Evolutionary conservation across 768 basidiomycete species (phyloP), one percentile per base, ranked within the genome.

Genomic region (Boletellus emodensis): DNA sequence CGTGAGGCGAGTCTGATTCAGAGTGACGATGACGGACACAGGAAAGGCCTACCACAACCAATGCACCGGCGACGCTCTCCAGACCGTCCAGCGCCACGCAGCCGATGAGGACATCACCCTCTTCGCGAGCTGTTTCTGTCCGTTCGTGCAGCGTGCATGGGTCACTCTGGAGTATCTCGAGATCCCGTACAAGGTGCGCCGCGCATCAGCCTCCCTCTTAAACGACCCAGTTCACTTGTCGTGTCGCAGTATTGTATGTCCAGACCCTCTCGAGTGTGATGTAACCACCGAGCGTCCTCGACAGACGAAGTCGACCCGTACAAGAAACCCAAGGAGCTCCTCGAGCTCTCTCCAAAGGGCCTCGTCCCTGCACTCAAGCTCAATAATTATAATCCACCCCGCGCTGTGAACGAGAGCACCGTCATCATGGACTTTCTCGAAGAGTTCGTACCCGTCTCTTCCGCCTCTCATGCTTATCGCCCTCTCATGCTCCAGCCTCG

Each of bases 121-220:
- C 20, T 90, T 88, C 56, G 82, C 74, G 9, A 76, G 80, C 46
- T 88, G 85, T 61, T 88, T 88, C 61, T 90, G 87, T 62, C 87
- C 87, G 0, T 91, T 90, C 61, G 88, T 90, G 2, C 88, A 91
- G 65, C 75, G 90, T 14, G 86, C 80, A 2, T 93, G 90, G 90
- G 75, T 83, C 17, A 77, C 82, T 0, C 72, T 91, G 28, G 88
- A 92, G 64, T 76, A 79, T 53, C 78, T 89, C 18, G 76, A 73
- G 1, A 78, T 90, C 40, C 79, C 82, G 3, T 91, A 94, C 70
- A 79, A 83, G 63, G 86, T 85, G 71, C 45, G 33, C 54, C 1
- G 37, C 28, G n/a, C 53, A 62, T 22, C 39, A 15, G 36, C 4
- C 18, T 37, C 20, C 12, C 20, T 22, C n/a, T 24, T 26, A 10